phyloP scores from a whole-genome alignment of 1,284 basidiomycete genomes.

The Coniferiporia weirii region DNA sequence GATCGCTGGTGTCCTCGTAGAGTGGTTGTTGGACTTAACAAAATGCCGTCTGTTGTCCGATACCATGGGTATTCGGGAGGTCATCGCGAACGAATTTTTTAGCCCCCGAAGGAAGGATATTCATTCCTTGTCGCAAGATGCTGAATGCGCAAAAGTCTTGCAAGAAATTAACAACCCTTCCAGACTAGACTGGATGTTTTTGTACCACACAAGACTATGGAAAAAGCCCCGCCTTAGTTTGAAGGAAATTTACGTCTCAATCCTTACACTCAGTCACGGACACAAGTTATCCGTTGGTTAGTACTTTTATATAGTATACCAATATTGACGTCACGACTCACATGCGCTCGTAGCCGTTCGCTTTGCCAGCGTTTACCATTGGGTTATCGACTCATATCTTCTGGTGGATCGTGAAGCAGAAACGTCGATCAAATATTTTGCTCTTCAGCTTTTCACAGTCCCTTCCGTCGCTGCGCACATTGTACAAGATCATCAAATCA shows the following conservation, averaged over 20 bases:
- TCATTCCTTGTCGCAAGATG: conserved; percentile 29
- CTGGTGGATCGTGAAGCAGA: conserved; percentile 90
- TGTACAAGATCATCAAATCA: conserved; percentile 68
- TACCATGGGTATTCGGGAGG: conserved; percentile 61
- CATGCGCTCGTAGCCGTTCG: conserved; percentile 55
- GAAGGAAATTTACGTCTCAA: conserved; percentile 78
- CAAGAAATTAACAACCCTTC: conserved; percentile 52
- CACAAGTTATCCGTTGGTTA: conserved; percentile 76
- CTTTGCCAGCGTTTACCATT: conserved; percentile 80
- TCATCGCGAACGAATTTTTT: conserved; percentile 70
- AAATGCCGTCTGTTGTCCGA: conserved; percentile 65
- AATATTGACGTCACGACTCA: conserved; percentile 8
- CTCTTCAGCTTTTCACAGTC: conserved; percentile 86
- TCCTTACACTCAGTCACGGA: conserved; percentile 67
- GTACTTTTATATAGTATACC: conserved; percentile 22
- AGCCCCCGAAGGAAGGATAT: conserved; percentile 50
- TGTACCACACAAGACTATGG: conserved; percentile 81
- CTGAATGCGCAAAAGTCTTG: conserved; percentile 36
- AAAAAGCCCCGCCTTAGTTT: conserved; percentile 75
- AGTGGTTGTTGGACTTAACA: conserved; percentile 82
- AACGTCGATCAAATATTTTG: conserved; percentile 88
- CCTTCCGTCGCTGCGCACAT: conserved; percentile 80
- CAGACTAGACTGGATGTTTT: conserved; percentile 67
- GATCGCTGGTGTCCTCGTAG: conserved; percentile 75
- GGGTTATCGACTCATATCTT: conserved; percentile 87